Percentiles rank a stretch among this genome's conserved stretches.
Conservation (phyloP, 2,329 filamentous ascomycete genomes). For the Colletotrichum orchidophilum region DNA sequence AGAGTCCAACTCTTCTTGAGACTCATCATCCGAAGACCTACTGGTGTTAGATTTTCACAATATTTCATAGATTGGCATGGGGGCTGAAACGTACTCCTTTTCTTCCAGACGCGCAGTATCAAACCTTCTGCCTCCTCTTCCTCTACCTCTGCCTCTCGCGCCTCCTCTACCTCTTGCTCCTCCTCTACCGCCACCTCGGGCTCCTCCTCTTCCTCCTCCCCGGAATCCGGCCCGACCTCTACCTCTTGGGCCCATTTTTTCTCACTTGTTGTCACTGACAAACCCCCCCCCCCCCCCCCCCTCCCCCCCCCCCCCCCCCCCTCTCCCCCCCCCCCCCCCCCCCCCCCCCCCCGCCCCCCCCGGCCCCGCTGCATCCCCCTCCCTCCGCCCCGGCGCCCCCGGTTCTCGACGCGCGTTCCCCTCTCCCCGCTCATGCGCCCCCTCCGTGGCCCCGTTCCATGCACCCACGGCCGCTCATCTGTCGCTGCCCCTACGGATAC, state of each 20-base stretch:
- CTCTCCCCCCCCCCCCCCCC: too few relatives aligned
- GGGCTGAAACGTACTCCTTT: slow-evolving; percentile 45
- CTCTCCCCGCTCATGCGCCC: slow-evolving; percentile 3
- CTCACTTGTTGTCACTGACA: neutral
- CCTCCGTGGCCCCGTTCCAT: slow-evolving; percentile 12
- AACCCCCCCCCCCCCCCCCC: too few relatives aligned
- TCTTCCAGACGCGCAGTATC: slow-evolving; percentile 54
- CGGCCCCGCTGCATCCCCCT: slow-evolving; percentile 17
- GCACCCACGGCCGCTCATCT: slow-evolving; percentile 26
- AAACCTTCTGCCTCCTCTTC: slow-evolving; percentile 40
- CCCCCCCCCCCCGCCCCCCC: too few relatives aligned
- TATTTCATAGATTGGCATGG: neutral
- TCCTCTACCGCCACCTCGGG: slow-evolving; percentile 39
- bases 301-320: too few relatives aligned
- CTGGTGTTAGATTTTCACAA: neutral
- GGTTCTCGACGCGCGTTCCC: neutral
- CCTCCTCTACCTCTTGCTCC: slow-evolving; percentile 46
- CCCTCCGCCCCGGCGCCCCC: slow-evolving; percentile 3
- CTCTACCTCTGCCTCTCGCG: slow-evolving; percentile 42
- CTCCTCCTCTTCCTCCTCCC: slow-evolving; percentile 38
- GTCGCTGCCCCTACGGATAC: neutral
- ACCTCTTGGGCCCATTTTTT: slow-evolving; percentile 37
- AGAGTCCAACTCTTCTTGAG: slow-evolving; percentile 40
- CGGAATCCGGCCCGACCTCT: slow-evolving; percentile 39
- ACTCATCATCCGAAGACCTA: slow-evolving; percentile 39